phyloP scores from a whole-genome alignment of 2,329 filamentous ascomycete genomes.

The Colletotrichum abscissum region DNA sequence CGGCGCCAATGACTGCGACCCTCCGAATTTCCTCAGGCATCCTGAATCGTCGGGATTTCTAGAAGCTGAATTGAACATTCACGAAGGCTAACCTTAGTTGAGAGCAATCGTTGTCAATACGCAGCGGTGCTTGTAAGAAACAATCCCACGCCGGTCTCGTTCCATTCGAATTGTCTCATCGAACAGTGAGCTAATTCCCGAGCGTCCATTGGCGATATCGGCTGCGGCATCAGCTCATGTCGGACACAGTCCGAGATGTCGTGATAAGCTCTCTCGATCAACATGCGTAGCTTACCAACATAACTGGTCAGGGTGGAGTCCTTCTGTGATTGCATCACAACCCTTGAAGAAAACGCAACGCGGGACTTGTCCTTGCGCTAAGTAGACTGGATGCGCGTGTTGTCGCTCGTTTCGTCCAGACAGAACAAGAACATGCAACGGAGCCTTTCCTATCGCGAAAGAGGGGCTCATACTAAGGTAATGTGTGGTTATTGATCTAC shows the following conservation, averaged over 20 bases:
- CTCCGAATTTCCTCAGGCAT: neutral
- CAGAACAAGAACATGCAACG: neutral
- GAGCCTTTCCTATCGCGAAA: too few relatives aligned
- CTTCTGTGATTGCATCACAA: neutral
- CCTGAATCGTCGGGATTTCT: fast-evolving
- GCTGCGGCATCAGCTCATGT: neutral
- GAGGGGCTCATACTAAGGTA: too few relatives aligned
- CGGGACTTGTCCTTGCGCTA: neutral
- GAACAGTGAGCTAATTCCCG: neutral
- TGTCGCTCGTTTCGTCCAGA: neutral
- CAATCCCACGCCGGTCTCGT: neutral
- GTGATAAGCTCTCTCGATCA: neutral
- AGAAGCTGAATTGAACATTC: neutral
- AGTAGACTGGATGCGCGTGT: neutral
- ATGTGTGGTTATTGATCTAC: too few relatives aligned
- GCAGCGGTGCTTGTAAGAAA: neutral
- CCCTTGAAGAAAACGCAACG: neutral
- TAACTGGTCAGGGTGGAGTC: neutral
- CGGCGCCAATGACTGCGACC: neutral
- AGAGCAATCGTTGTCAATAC: neutral
- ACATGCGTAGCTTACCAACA: neutral
- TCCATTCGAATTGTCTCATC: neutral
- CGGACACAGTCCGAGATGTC: neutral
- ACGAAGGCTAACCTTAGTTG: neutral
- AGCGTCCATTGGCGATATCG: neutral